A percentile compares a stretch with the other conserved stretches of the same genome.
phyloP scores from a whole-genome alignment of 2,329 filamentous ascomycete genomes.

The Paracoccidioides brasiliensis region DNA sequence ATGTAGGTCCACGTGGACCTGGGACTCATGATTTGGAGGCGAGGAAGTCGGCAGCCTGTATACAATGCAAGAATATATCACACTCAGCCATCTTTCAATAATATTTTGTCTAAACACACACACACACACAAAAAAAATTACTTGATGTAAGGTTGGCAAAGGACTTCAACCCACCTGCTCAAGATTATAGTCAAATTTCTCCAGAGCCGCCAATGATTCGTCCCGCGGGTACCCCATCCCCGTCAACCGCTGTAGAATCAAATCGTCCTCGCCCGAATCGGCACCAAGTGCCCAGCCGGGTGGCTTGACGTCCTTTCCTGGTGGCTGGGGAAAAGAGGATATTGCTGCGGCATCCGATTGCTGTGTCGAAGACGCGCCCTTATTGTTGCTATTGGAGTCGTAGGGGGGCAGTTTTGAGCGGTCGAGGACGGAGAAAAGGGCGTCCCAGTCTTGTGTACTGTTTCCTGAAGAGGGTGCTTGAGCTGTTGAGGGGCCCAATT shows the following conservation, averaged over 20 bases:
- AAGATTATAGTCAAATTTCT: constrained; percentile 92
- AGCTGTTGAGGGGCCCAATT: constrained; percentile 12
- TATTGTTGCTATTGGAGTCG: neutral
- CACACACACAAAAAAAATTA: neutral
- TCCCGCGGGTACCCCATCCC: constrained; percentile 73
- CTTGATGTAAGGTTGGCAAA: neutral
- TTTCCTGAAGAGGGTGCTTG: constrained; percentile 27
- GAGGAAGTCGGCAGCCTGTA: constrained; percentile 28
- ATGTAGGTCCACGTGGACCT: neutral
- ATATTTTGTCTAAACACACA: constrained; percentile 1
- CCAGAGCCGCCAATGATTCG: constrained; percentile 64
- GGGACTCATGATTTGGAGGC: constrained; percentile 22
- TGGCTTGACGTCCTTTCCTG: constrained; percentile 13
- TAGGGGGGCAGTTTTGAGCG: constrained; percentile 24
- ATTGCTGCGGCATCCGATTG: neutral
- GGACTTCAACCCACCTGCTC: constrained; percentile 57
- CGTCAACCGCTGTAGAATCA: constrained; percentile 77
- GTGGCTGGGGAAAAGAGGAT: constrained; percentile 12
- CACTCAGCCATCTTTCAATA: constrained; percentile 2
- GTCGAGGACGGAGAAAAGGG: constrained; percentile 75
- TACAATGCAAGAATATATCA: neutral
- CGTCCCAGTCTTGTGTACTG: constrained; percentile 73
- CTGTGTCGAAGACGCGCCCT: neutral
- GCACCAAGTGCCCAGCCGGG: constrained; percentile 58
- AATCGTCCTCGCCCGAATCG: constrained; percentile 74